These are phyloP conservation scores for Populus pruinosa DNA, from an alignment of 345 rosid species.

Conservation along the genomic window DNA sequence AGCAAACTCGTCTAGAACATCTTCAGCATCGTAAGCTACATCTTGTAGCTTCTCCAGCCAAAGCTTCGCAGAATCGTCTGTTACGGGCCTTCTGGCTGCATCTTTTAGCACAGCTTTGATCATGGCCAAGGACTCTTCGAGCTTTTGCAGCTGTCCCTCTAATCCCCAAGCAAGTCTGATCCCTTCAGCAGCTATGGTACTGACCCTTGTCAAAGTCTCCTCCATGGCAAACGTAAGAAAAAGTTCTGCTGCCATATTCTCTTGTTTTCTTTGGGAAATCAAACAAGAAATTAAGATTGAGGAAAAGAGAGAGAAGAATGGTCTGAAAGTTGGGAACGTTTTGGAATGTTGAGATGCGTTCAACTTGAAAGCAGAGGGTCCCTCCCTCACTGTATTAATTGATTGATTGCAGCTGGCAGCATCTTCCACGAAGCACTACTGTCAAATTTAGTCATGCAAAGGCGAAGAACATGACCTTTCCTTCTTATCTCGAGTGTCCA, in stretches of 20 bases:
- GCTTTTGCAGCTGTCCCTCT: not conserved
- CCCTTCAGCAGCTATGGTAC: not conserved
- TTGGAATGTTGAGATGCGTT: too few relatives aligned
- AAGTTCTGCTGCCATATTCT: not conserved
- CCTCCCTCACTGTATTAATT: too few relatives aligned
- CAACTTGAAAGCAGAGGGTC: too few relatives aligned
- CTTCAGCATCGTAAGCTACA: slow-evolving; percentile 10
- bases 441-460: too few relatives aligned
- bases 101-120: not conserved
- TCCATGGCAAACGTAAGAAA: not conserved
- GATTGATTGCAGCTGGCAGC: too few relatives aligned
- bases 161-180: not conserved
- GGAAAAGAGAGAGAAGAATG: too few relatives aligned
- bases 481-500: too few relatives aligned
- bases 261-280: too few relatives aligned
- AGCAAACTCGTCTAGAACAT: not conserved
- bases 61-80: not conserved
- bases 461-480: too few relatives aligned
- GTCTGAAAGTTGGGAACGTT: too few relatives aligned
- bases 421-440: too few relatives aligned
- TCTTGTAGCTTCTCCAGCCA: slow-evolving; percentile 6
- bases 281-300: too few relatives aligned
- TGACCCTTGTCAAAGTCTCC: not conserved
- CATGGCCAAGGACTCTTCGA: not conserved
- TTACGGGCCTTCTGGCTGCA: not conserved